phyloP scores from a whole-genome alignment of 2,329 filamentous ascomycete species.

The Aspergillus fischeri region DNA sequence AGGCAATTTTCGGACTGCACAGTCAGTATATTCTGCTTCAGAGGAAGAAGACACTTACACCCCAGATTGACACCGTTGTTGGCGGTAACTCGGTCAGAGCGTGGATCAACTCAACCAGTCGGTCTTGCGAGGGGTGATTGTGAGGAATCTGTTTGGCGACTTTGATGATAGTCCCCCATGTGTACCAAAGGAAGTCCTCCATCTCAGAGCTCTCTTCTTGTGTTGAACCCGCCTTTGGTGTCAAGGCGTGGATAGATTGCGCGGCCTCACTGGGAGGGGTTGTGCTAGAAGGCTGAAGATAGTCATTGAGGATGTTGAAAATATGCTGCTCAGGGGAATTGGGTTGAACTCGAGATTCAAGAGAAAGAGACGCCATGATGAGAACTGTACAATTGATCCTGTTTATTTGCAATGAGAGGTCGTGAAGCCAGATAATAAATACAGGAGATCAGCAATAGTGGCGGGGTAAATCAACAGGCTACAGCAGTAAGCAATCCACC shows the following conservation, averaged over 20 bases:
- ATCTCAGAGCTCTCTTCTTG: background rate
- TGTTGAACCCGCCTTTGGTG: background rate
- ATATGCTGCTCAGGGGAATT: background rate
- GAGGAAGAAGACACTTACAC: background rate
- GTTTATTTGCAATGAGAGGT: background rate
- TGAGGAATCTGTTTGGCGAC: constrained; percentile 7
- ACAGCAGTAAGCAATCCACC: background rate
- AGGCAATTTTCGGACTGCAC: background rate
- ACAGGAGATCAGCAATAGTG: background rate
- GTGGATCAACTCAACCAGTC: constrained; percentile 5
- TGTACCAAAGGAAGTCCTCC: constrained; percentile 8
- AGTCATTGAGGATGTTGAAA: constrained; percentile 3
- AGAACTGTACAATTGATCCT: background rate
- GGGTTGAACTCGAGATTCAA: background rate
- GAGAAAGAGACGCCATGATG: constrained; percentile 1
- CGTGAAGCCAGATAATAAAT: background rate
- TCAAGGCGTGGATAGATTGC: constrained; percentile 2
- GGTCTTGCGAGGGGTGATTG: constrained; percentile 7
- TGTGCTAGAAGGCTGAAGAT: constrained; percentile 1
- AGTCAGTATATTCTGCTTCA: background rate
- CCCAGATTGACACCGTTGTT: constrained; percentile 8
- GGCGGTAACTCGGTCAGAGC: constrained; percentile 5
- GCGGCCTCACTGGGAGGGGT: constrained; percentile 1
- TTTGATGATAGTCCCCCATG: constrained; percentile 3
- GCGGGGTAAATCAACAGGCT: background rate